Evolutionary conservation across 345 rosid species (phyloP), one percentile per base, ranked within the genome.

Genomic region (Abelmoschus esculentus): DNA sequence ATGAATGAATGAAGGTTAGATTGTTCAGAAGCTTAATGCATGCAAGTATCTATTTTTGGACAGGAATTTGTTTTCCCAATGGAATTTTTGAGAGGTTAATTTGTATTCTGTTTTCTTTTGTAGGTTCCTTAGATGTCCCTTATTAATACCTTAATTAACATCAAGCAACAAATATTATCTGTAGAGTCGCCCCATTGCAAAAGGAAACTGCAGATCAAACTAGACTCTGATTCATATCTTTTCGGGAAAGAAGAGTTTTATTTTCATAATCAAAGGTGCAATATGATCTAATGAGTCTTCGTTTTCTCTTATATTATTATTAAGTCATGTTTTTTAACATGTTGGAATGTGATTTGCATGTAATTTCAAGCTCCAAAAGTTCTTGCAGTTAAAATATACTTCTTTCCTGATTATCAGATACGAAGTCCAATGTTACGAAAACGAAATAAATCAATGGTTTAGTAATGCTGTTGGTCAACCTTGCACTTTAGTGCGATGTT

Each of bases 111-210:
- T 63, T 75, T 73, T 66, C 72, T 61, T 74, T 70, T 83, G 70
- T 79, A 93, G 99, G 97, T 91, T 79, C 96, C 93, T 65, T 92
- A 86, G 72, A 83, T 95, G 93, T 83, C 84, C 87, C 85, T 85
- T 60, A 80, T 95, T 65, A 86, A 67, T 55, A 83, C 99, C 74
- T 83, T 46, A 52, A 82, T 95, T 67, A 87, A 91, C 83, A 89
- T 88, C 72, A 75, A 83, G 46, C 79, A 58, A 77, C 89, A 84
- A 31, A 31, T 80, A 63, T 72, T 95, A 79, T 76, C 67, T 75
- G 89, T 89, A 11, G 80, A 88, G 66, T 85, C 97, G 15, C 80
- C 87, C 40, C 77, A 58, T 61, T 89, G 90, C 78, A 76, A 80
- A 76, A 81, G 36, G 74, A 88, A 87, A 77, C 71, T 91, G 77